Evolutionary conservation across 2,329 filamentous ascomycete species (phyloP).

Genomic region (Microdochium trichocladiopsis): DNA sequence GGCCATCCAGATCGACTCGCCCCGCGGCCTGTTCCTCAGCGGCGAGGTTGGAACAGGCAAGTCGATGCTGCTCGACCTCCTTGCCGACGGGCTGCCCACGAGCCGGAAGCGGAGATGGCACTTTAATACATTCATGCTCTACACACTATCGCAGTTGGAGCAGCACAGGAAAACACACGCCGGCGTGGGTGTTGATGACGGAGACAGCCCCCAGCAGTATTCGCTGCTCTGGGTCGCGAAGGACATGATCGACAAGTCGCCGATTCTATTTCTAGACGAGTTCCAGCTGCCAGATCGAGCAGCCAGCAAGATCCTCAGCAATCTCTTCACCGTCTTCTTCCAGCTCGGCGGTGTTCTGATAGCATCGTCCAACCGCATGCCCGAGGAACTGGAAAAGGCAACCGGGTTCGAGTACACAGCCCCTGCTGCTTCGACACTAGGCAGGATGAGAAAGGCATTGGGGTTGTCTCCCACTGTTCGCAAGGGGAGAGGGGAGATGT

Average conservation of each 20-base stretch:
- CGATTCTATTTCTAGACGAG: constrained; percentile 75
- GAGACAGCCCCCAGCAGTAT: constrained; percentile 40
- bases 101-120: constrained; percentile 70
- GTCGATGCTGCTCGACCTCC: constrained; percentile 75
- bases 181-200: constrained; percentile 4
- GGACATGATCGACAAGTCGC: constrained; percentile 67
- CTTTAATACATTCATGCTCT: constrained; percentile 82
- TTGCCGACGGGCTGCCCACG: constrained; percentile 72
- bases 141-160: constrained; percentile 67
- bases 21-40: constrained; percentile 68
- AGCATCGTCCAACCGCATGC: constrained; percentile 77
- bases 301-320: constrained; percentile 71
- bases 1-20: constrained; percentile 64
- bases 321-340: constrained; percentile 73
- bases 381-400: constrained; percentile 72
- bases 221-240: constrained; percentile 68
- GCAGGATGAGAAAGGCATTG: neutral
- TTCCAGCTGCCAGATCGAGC: constrained; percentile 77
- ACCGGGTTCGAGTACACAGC: constrained; percentile 61
- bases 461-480: neutral
- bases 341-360: constrained; percentile 75
- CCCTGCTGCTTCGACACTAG: constrained; percentile 37
- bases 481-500: constrained; percentile 39
- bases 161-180: constrained; percentile 41
- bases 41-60: constrained; percentile 81